Base-by-base conservation (phyloP, 768 basidiomycete species). In the Steccherinum ochraceum region DNA sequence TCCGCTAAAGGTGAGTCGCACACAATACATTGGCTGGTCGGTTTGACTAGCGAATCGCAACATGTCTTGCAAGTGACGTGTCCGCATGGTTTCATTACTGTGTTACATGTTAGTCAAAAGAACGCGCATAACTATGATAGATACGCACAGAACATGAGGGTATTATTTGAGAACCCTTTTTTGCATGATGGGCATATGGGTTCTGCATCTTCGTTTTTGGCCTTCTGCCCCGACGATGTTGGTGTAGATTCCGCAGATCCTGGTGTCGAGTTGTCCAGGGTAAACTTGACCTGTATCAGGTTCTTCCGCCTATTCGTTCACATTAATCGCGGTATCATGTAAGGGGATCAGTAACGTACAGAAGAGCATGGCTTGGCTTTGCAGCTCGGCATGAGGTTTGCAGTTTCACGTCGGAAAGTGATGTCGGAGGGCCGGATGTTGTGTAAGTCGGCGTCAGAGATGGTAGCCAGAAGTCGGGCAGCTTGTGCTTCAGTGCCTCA, bases 381-480 rank as follows among this genome's bases (percentile, higher is more conserved):
- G 86, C 86, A 4, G 89, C 91, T 51, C 87, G 80, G 69, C 96
- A 99, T 49, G 89, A 80, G 5, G 95, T 92, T 60, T 91, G 87
- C 24, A 93, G 68, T 67, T 93, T 93, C 26, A 93, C 77, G 58
- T 93, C 90, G 58, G 78, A 76, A 40, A 93, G 67, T 3, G 84
- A 85, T 23, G 72, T 75, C 1, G 84, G 84, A 10, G 74, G 76
- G 0, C 82, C 82, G 45, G 63, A 73, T 25, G 86, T 73, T 20
- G 79, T 70, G 67, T 88, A 81, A 42, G 79, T 94, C 0, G 94
- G 94, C 0, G 94, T 93, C 21, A 97, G 69, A 0, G 89, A 93
- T 2, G 93, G 93, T 35, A 99, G 74, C 96, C 96, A 99, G 65
- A 96, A 99, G 60, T 96, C 93, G 2, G 96, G 93, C 2, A 98